phyloP scores from a whole-genome alignment of 768 basidiomycete species.

The Rhodotorula babjevae region DNA sequence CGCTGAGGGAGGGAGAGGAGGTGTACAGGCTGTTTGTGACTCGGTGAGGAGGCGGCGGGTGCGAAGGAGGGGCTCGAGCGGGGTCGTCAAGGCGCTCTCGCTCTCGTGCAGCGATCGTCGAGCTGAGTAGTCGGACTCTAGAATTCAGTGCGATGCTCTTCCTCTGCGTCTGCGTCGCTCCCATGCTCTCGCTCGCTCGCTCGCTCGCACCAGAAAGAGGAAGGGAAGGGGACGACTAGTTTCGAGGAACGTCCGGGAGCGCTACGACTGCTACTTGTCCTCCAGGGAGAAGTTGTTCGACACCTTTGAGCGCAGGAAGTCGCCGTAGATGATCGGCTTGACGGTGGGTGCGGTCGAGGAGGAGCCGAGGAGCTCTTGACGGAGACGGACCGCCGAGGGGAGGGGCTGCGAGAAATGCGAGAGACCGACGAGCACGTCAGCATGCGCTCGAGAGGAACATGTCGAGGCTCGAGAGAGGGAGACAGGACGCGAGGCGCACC shows the following conservation, averaged over 20 bases:
- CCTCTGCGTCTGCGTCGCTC: too few relatives aligned
- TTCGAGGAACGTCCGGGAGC: too few relatives aligned
- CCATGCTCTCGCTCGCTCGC: too few relatives aligned
- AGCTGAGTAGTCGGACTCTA: too few relatives aligned
- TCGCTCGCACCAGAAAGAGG: too few relatives aligned
- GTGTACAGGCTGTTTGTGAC: conserved; percentile 31
- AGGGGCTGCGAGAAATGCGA: conserved; percentile 51
- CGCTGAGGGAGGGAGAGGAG: neutral
- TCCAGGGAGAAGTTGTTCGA: conserved; percentile 59
- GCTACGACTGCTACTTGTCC: neutral
- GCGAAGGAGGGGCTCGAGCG: too few relatives aligned
- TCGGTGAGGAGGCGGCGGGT: neutral
- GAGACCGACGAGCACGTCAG: neutral
- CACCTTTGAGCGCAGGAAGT: conserved; percentile 71
- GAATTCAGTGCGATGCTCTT: too few relatives aligned
- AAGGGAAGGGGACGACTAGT: too few relatives aligned
- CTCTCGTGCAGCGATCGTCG: too few relatives aligned
- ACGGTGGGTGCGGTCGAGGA: conserved; percentile 39
- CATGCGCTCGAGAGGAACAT: fast-evolving
- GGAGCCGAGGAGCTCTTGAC: conserved; percentile 28
- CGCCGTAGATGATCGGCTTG: conserved; percentile 64
- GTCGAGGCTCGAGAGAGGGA: neutral
- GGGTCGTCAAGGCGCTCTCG: too few relatives aligned
- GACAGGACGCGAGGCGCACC: neutral
- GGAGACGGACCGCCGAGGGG: conserved; percentile 54